Evolutionary conservation across 1,284 basidiomycete genomes (phyloP), one percentile per base, ranked within the genome.

Genomic region (Pseudomicrostroma phylloplanum): DNA sequence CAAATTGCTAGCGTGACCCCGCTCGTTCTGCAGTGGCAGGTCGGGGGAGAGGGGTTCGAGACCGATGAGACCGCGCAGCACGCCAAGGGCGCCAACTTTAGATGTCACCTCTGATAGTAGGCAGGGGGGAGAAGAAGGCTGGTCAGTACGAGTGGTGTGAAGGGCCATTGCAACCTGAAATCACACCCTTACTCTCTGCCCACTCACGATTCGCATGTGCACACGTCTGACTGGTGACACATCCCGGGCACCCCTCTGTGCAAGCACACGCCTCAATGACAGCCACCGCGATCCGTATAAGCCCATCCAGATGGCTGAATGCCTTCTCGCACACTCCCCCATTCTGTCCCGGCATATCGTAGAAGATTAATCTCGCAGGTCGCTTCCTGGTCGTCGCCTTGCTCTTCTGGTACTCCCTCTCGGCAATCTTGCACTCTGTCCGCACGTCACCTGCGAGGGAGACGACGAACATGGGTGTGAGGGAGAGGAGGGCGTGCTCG

Each of bases 301-400:
- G 81, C 21, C 85, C 83, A 58, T 86, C 84, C 15, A 86, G 85
- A 69, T 91, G 87, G 72, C 92, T 90, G 71, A 92, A 93, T 1
- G 88, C 90, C 72, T 88, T 90, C 1, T 85, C 84, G 46, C 88
- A 86, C 6, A 89, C 82, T 0, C 89, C 88, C 21, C 86, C 87
- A 36, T 85, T 85, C 70, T 86, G 86, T 0, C 88, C 88, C 6
- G 86, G 83, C 43, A 83, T 80, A 69, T 94, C 91, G 73, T 90
- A 92, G 70, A 93, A 89, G 57, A 92, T 88, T 9, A 94, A 80
- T 64, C 91, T 90, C 11, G 88, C 90, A 1, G 91, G 89, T 58
- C 91, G 83, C 75, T 89, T 89, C 58, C 90, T 81, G 57, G 80
- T 80, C 0, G 87, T 86, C 56, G 84, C 82, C 4, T 80, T 78